Conservation (phyloP, 441 rosid genomes). For the Pelargonium australe region DNA sequence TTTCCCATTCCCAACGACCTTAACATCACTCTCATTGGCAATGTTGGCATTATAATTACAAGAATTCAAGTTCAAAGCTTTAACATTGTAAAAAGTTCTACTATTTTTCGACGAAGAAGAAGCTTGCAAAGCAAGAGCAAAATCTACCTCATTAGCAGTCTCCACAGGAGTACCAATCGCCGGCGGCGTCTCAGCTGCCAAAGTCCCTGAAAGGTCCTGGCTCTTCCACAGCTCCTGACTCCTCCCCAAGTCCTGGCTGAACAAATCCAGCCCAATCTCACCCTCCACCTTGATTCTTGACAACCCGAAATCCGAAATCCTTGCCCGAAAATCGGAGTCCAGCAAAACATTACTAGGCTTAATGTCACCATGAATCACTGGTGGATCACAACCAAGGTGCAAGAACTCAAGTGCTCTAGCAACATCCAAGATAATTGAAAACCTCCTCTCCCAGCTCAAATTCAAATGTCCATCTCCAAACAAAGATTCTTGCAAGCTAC, state of each 20-base stretch:
- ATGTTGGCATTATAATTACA: conserved; percentile 29
- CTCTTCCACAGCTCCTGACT: too few relatives aligned
- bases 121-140: conserved; percentile 90
- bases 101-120: conserved; percentile 80
- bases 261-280: conserved; percentile 69
- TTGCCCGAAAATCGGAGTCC: conserved; percentile 68
- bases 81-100: conserved; percentile 45
- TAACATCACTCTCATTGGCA: conserved; percentile 39
- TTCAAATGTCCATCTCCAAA: conserved; percentile 51
- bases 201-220: conserved; percentile 45
- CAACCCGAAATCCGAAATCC: conserved; percentile 85
- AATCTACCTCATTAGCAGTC: conserved; percentile 69
- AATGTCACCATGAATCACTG: conserved; percentile 89
- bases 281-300: conserved; percentile 79
- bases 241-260: conserved; percentile 48
- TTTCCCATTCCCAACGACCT: conserved; percentile 21
- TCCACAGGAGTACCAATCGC: conserved; percentile 52
- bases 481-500: conserved; percentile 75
- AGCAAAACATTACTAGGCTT: conserved; percentile 93
- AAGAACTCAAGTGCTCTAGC: conserved; percentile 75
- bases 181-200: conserved; percentile 26
- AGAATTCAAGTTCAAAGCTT: conserved; percentile 46
- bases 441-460: conserved; percentile 72
- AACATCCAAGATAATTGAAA: conserved; percentile 61
- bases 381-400: conserved; percentile 90